Evolutionary conservation across 352 stramenopile species (phyloP), one percentile per base, ranked within the genome.

Genomic region (Pythium pectinolyticum): DNA sequence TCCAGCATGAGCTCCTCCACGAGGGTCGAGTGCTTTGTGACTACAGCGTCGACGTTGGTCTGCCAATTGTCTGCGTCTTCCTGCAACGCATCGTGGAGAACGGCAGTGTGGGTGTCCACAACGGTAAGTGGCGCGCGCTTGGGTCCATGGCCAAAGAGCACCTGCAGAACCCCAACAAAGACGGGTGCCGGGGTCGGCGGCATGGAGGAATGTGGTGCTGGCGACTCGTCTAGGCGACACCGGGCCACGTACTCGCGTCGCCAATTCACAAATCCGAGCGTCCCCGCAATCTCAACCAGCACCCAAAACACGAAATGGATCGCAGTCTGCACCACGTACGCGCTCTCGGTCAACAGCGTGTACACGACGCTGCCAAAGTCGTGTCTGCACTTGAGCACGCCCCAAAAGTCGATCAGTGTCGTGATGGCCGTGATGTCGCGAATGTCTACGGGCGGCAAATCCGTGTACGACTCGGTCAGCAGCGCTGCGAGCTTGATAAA

Each of bases 381-480:
- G 43, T 85, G 69, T 11, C 72, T 64, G 48, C 80, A 83, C 19
- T 60, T 61, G 30, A 91, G 65, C 4, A 88, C 51, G 39, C 74
- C 73, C 59, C 78, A 86, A 2, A 79, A 41, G 59, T 74, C 78
- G 9, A 54, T 53, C 37, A 69, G 54, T 22, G 62, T 69, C 2
- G 62, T 75, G 32, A 82, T 75, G 15, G 75, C 68, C 10, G 72
- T 66, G 32, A 80, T 68, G 24, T 76, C 81, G 30, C 79, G 74
- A n/a, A 88, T 81, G 40, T 90, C 81, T 24, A 90, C 61, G 27
- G 72, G 66, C 4, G 71, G 64, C 37, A 90, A 59, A 32, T 78
- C 71, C 17, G 74, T 77, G 49, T 86, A 90, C 43, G 81, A 90
- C 46, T 90, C 77, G 0, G 77, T 86, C 31, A 87, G 72, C 24